Evolutionary conservation across 2,329 filamentous ascomycete species (phyloP).

Genomic region (Clathrospora elynae): DNA sequence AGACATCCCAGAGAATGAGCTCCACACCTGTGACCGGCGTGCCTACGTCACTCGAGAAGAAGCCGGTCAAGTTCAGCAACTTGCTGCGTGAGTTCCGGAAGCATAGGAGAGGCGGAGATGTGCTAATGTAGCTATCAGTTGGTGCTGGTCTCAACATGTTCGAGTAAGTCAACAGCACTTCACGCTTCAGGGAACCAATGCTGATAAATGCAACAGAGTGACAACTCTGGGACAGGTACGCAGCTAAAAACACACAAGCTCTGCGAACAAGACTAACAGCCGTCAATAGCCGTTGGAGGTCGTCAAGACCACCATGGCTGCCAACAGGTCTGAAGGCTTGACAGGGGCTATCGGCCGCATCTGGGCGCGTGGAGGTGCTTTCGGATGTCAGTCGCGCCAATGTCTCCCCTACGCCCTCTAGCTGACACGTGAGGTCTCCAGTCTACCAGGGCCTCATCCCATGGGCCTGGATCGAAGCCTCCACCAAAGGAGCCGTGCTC

Average conservation of each 20-base stretch:
- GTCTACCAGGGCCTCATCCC: slow-evolving; percentile 99
- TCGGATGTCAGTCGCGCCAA: slow-evolving; percentile 75
- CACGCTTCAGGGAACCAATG: slow-evolving; percentile 7
- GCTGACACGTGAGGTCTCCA: slow-evolving; percentile 50
- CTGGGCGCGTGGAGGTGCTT: slow-evolving; percentile 89
- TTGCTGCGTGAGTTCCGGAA: slow-evolving; percentile 68
- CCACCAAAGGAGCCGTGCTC: slow-evolving; percentile 97
- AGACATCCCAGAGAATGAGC: slow-evolving; percentile 59
- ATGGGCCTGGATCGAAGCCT: slow-evolving; percentile 96
- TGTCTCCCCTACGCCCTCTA: slow-evolving; percentile 46
- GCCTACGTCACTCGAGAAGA: slow-evolving; percentile 81
- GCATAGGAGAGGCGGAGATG: background rate
- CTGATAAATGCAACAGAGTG: slow-evolving; percentile 54
- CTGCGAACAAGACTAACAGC: slow-evolving; percentile 51
- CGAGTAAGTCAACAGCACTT: slow-evolving; percentile 62
- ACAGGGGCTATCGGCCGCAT: slow-evolving; percentile 79
- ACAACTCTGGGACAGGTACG: slow-evolving; percentile 69
- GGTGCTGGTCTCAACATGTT: slow-evolving; percentile 95
- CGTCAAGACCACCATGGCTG: slow-evolving; percentile 99
- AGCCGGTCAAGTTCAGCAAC: slow-evolving; percentile 99
- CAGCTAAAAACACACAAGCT: background rate
- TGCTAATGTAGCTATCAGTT: slow-evolving; percentile 56
- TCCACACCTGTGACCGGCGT: slow-evolving; percentile 53
- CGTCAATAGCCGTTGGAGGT: slow-evolving; percentile 87
- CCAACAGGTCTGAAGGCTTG: slow-evolving; percentile 90